Base-by-base conservation (phyloP, 768 basidiomycete species). In the Boletus rubroflammeus region DNA sequence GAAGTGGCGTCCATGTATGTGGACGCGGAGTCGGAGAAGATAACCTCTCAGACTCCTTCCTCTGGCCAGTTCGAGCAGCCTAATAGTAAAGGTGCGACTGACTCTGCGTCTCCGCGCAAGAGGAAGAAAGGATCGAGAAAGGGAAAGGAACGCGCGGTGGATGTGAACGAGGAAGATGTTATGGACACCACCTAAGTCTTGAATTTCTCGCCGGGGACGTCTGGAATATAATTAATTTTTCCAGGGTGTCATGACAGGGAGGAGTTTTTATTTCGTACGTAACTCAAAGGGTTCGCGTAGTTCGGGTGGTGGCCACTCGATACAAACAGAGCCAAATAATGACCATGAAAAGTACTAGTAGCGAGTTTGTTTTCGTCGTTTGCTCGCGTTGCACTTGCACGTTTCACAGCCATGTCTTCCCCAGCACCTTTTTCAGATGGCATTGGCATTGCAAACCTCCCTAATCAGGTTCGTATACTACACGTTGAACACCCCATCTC, bases 401-500 rank as follows among this genome's bases (percentile, higher is more conserved):
- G 17, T 29, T 35, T 43, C 19, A 48, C 43, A 59, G 55, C 54
- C 62, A 72, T 70, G 68, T 47, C 70, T 35, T 52, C 65, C 47
- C 58, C 66, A 26, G 62, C 62, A 31, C 65, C 70, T 10, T 61
- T 77, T 53, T 78, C 79, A 56, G 88, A 90, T 72, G 90, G 91
- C 59, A 92, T 93, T 72, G 93, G 93, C 61, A 94, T 95, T 68
- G 90, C 93, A 69, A 98, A 98, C 78, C 80, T 99, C 62, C 97
- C 96, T 47, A 98, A 98, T 81, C 97, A 98, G 84, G 94, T 94
- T 47, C 58, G 81, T 67, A 10, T 14, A 4, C 13, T 4, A 14
- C 25, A 38, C 14, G 0, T 14, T 29, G 13, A 52, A 6, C 17
- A 26, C 36, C 38, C 13, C 43, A 39, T 31, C 19, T 45, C 44